Base-by-base conservation (phyloP, 139 green algal genomes). In the Monoraphidium neglectum region DNA sequence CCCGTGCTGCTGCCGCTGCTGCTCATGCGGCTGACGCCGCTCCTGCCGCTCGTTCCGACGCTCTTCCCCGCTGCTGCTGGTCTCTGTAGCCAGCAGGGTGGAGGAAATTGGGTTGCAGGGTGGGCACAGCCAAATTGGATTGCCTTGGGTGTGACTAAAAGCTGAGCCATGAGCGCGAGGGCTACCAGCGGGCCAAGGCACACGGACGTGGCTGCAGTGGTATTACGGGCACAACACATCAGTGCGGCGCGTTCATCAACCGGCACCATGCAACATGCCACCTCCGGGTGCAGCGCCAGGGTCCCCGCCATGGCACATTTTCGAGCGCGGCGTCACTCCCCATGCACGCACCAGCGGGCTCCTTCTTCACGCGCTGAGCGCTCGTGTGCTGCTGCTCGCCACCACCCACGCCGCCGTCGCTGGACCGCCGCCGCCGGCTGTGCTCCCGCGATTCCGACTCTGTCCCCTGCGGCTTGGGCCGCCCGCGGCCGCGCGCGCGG, bases 361-460 rank as follows among this genome's bases (percentile, higher is more conserved):
- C 57, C 10, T 16, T 8, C 57, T 65, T 65, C 6, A 65, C 16
- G n/a, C 51, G 51, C 21, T 65, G 57, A 8, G 28, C 57, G 57
- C 57, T 65, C 8, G 57, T 65, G 28, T 65, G 57, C 57, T 32
- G n/a, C 28, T 65, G 57, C 10, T 65, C 57, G 28, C 21, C 18
- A 18, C n/a, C n/a, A n/a, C n/a, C n/a, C n/a, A n/a, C n/a, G n/a
- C 28, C 57, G 26, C 57, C 57, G 28, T 65, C 57, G 57, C 57
- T 65, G 26, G 57, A 65, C 57, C 57, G 57, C 57, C 57, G 57
- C 57, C 57, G 26, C 28, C 28, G 26, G 57, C 57, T 65, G 28
- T 65, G n/a, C 57, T 32, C n/a, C 57, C 28, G 57, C 57, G 26
- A 51, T 12, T 12, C 43, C 43, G 43, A 51, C 43, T 51, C 43